phyloP scores from a whole-genome alignment of 768 basidiomycete species.

The Agrocybe chaxingu region DNA sequence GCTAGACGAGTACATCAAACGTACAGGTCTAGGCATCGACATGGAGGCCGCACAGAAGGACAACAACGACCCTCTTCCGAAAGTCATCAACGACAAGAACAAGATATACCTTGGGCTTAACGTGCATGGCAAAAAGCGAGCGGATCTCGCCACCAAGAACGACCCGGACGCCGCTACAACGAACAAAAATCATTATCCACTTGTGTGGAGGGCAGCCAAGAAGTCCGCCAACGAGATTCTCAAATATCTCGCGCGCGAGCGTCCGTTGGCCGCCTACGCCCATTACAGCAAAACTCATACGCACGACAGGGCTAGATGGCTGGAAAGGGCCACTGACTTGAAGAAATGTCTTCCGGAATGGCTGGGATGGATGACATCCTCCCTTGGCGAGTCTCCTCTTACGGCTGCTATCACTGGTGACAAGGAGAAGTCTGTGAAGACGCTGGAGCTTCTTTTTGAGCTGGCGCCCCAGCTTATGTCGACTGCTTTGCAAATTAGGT shows the following conservation, averaged over 20 bases:
- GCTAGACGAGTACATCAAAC: conserved; percentile 55
- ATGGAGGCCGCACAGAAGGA: conserved; percentile 23
- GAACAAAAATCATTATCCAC: conserved; percentile 14
- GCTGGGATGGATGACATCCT: conserved; percentile 48
- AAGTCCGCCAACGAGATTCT: conserved; percentile 30
- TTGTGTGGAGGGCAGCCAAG: conserved; percentile 44
- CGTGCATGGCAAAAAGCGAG: conserved; percentile 62
- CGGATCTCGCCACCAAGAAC: conserved; percentile 46
- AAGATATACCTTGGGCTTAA: conserved; percentile 55
- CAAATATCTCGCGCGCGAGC: conserved; percentile 44
- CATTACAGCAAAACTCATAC: conserved; percentile 42
- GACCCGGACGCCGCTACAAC: conserved; percentile 39
- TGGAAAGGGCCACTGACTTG: conserved; percentile 31
- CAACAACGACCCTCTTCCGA: conserved; percentile 14
- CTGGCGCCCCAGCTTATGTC: conserved; percentile 39
- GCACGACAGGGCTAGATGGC: conserved; percentile 38
- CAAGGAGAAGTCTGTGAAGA: conserved; percentile 38
- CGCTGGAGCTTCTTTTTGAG: conserved; percentile 28
- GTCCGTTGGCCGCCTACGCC: conserved; percentile 47
- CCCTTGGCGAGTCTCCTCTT: conserved; percentile 51
- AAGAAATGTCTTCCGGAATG: conserved; percentile 40
- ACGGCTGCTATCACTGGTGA: conserved; percentile 38
- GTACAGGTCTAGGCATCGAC: conserved; percentile 41
- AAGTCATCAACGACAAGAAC: conserved; percentile 32
- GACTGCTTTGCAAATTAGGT: conserved; percentile 41